A percentile compares a stretch with the other conserved stretches of the same genome.
Conservation (phyloP, 2,329 filamentous ascomycete genomes). For the Dactylellina parvicollis region DNA sequence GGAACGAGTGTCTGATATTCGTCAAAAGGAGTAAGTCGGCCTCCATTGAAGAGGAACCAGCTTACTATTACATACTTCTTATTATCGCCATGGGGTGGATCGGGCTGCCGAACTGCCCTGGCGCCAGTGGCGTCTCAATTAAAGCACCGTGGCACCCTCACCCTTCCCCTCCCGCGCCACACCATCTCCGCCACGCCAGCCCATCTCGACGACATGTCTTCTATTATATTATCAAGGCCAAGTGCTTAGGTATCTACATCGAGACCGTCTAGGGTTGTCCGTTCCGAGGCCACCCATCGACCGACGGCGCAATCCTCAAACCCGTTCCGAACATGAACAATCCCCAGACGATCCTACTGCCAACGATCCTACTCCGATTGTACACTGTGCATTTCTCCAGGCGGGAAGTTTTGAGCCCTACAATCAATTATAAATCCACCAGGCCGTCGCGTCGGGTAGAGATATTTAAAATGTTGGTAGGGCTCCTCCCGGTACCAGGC, state of each 20-base stretch:
- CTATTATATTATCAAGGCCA: background rate
- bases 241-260: background rate
- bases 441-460: no score
- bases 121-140: slow-evolving; percentile 17
- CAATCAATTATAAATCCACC: no score
- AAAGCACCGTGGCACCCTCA: background rate
- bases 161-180: slow-evolving; percentile 10
- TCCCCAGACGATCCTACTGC: background rate
- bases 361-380: background rate
- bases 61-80: no score
- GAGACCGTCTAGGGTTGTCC: no score
- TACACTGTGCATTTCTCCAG: background rate
- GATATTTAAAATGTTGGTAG: no score
- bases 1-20: no score
- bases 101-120: slow-evolving; percentile 12
- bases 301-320: background rate
- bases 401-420: no score
- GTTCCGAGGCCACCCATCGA: background rate
- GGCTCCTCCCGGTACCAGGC: background rate
- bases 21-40: no score
- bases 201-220: background rate
- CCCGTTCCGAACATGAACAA: background rate
- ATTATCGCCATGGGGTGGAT: slow-evolving; percentile 27
- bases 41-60: background rate
- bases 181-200: background rate